phyloP scores from a whole-genome alignment of 1,284 basidiomycete genomes.

The Hymenochaete sp. region DNA sequence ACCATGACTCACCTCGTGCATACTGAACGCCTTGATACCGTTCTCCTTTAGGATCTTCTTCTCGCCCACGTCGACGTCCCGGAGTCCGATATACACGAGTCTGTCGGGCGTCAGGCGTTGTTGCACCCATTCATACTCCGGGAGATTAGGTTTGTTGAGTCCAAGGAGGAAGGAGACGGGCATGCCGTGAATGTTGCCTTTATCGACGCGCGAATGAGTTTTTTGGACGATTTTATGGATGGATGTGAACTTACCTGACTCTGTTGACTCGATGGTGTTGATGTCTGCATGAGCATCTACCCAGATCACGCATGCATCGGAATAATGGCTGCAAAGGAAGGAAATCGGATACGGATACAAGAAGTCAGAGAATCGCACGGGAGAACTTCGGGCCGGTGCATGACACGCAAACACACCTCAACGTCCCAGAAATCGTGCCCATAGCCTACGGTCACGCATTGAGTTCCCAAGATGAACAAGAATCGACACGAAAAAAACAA shows the following conservation, averaged over 20 bases:
- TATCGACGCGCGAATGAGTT: not conserved
- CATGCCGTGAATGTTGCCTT: conserved; percentile 96
- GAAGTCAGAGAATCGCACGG: not conserved
- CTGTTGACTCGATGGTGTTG: conserved; percentile 84
- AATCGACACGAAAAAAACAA: conserved; percentile 2
- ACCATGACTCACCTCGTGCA: conserved; percentile 99
- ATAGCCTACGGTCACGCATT: conserved; percentile 57
- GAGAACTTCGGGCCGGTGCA: not conserved
- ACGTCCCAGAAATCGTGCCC: conserved; percentile 82
- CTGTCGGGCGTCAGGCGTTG: conserved; percentile 61
- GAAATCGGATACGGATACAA: not conserved
- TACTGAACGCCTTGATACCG: conserved; percentile 90
- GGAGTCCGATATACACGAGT: conserved; percentile 90
- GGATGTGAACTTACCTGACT: conserved; percentile 37
- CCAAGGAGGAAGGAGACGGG: conserved; percentile 93
- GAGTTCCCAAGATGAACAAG: too few species aligned
- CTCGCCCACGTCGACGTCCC: conserved; percentile 89
- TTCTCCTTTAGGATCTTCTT: conserved; percentile 82
- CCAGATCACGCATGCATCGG: conserved; percentile 85
- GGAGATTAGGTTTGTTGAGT: conserved; percentile 39
- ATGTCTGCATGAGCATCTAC: conserved; percentile 92
- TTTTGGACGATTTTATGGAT: not conserved
- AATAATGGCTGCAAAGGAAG: conserved; percentile 42
- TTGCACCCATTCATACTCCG: conserved; percentile 77
- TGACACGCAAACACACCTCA: conserved; percentile 42